Conservation (phyloP, 75 land plant species). For the Pinus tabuliformis region DNA sequence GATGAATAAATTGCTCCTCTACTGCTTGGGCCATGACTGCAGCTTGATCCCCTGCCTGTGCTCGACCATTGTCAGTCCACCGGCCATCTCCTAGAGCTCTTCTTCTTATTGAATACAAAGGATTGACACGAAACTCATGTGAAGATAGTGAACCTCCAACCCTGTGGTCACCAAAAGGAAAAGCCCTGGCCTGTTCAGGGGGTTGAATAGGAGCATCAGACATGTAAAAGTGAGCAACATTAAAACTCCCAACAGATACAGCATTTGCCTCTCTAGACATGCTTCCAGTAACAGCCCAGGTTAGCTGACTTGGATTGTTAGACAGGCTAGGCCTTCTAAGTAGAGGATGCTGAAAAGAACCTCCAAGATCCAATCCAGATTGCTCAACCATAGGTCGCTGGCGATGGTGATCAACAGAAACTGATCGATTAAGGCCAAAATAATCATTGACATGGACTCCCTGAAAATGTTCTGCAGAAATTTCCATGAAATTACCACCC, state of each 20-base stretch:
- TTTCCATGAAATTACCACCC: constrained; percentile 19
- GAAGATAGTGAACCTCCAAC: constrained; percentile 16
- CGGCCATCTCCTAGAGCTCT: constrained; percentile 18
- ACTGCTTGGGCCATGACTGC: constrained; percentile 2
- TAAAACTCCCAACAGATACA: constrained; percentile 14
- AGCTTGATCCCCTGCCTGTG: constrained; percentile 19
- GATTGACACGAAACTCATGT: constrained; percentile 15
- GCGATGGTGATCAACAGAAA: constrained; percentile 19
- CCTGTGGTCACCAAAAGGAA: constrained; percentile 23
- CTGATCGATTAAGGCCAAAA: constrained; percentile 30
- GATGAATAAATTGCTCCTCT: no score
- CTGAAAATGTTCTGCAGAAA: constrained; percentile 44
- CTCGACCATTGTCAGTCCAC: constrained; percentile 26
- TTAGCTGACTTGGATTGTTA: constrained; percentile 13
- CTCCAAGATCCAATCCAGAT: constrained; percentile 30
- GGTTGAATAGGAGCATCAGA: constrained; percentile 22
- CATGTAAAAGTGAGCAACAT: constrained; percentile 41
- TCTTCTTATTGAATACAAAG: constrained; percentile 12
- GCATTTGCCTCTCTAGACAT: constrained; percentile 33
- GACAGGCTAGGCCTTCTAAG: constrained; percentile 21
- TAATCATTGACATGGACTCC: constrained; percentile 36
- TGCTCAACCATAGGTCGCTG: constrained; percentile 24
- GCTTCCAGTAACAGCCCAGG: constrained; percentile 24
- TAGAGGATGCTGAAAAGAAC: constrained; percentile 43
- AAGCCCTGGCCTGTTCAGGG: constrained; percentile 21